These are phyloP conservation scores for Sugiyamaella qingdaonensis DNA, from an alignment of 805 yeast genomes.

Conservation along the genomic window DNA sequence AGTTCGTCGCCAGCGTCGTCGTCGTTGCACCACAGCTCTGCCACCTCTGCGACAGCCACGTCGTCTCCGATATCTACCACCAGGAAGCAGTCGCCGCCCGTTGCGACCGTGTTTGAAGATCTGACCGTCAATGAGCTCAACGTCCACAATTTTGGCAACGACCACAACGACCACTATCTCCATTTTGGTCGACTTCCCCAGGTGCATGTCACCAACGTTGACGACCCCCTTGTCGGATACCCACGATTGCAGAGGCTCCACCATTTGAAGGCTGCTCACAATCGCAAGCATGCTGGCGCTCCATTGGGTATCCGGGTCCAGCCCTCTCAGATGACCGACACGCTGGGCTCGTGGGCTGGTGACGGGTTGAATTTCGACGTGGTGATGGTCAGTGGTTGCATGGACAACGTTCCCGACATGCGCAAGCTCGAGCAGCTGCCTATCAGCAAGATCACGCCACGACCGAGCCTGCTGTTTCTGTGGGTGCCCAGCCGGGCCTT, in stretches of 20 bases:
- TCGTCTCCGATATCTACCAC: too few species aligned
- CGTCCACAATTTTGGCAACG: constrained; percentile 45
- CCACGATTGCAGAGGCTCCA: constrained; percentile 74
- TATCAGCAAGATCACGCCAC: constrained; percentile 65
- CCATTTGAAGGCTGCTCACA: constrained; percentile 58
- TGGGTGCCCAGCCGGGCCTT: constrained; percentile 83
- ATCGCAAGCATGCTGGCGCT: constrained; percentile 46
- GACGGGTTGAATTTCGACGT: constrained; percentile 71
- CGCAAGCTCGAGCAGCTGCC: constrained; percentile 65
- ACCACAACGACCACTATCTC: constrained; percentile 65
- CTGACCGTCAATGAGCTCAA: neutral
- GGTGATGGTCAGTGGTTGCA: constrained; percentile 84
- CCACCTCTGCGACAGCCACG: too few species aligned
- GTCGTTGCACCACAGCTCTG: too few species aligned
- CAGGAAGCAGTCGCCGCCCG: too few species aligned
- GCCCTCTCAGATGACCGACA: constrained; percentile 50
- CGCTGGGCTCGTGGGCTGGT: constrained; percentile 58
- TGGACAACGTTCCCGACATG: constrained; percentile 65
- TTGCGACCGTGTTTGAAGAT: neutral
- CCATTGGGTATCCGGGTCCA: constrained; percentile 64
- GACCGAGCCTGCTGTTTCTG: constrained; percentile 80
- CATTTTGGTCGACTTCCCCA: constrained; percentile 63
- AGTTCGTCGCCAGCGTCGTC: too few species aligned
- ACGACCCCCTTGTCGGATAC: constrained; percentile 72
- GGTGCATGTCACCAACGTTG: constrained; percentile 58